Base-by-base conservation (phyloP, 108 stramenopile species). In the Discostella pseudostelligera region DNA sequence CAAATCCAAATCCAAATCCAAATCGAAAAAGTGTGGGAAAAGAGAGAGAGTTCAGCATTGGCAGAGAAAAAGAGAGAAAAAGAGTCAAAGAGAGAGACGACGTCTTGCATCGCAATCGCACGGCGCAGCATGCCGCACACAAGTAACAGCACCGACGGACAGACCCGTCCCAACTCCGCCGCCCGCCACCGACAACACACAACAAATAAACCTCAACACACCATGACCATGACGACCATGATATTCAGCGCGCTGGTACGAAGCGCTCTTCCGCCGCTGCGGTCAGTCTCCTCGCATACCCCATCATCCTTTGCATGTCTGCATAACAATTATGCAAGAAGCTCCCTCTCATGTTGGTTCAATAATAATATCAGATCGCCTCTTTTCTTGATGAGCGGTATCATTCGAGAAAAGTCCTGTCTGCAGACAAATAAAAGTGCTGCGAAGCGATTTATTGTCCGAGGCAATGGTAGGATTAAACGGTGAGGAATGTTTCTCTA, bases 401-500 rank as follows among this genome's bases (percentile, higher is more conserved):
- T 73, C 16, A 46, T 78, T 6, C 57, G 83, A 44, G 69, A 57
- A 22, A 87, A 89, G 49, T 39, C 42, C 26, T 72, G 80, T 26
- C 56, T 92, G 22, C 83, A 86, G 46, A 92, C 90, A 11, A 84
- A 84, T 64, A 83, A 85, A 48, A 84, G 86, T 47, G 81, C 72
- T 37, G 83, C 86, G 51, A 88, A 89, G 47, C 69, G 90, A 62
- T 87, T 92, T 56, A 74, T 79, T 12, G 76, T 87, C 32, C 73
- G 84, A 64, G 87, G 87, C 10, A 78, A 81, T 59, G 90, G 85
- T 39, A 78, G 85, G 22, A 76, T 92, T 61, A 89, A 86, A 43
- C 76, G 90, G 85, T 89, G 62, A 62, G 85, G 65, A 35, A n/a
- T n/a, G n/a, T n/a, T n/a, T n/a, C n/a, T n/a, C n/a, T n/a, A n/a